Conservation (phyloP, 2,329 filamentous ascomycete genomes). For the Cordyceps cicadae region DNA sequence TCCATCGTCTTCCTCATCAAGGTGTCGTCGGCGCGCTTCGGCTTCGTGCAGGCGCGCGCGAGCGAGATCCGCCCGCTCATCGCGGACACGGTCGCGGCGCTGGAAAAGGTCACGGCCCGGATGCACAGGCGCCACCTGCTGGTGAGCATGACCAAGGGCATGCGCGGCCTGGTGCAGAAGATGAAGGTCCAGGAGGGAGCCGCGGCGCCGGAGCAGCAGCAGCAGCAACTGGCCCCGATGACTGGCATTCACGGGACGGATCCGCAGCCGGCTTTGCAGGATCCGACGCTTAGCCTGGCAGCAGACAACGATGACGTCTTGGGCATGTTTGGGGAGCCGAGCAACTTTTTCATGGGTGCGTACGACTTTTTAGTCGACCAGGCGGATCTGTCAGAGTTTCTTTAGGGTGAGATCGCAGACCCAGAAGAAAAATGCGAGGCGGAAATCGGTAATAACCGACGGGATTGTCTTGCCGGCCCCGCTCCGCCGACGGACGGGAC, state of each 20-base stretch:
- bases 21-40: conserved; percentile 3
- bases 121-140: conserved; percentile 9
- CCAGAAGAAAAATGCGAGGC: background rate
- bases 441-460: background rate
- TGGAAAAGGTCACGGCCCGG: conserved; percentile 6
- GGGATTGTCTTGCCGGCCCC: background rate
- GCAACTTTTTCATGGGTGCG: conserved; percentile 9
- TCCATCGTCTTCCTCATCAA: conserved; percentile 9
- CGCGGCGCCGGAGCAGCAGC: background rate
- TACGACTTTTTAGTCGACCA: conserved; percentile 9
- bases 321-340: conserved; percentile 7
- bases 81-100: conserved; percentile 1
- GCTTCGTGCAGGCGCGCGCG: conserved; percentile 4
- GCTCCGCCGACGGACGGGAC: background rate
- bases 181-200: background rate
- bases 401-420: background rate
- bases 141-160: conserved; percentile 10
- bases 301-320: background rate
- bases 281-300: background rate
- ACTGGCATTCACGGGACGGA: background rate
- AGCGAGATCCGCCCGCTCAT: conserved; percentile 6
- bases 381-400: background rate
- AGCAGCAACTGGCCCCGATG: background rate
- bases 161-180: conserved; percentile 10
- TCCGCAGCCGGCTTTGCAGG: background rate